These are phyloP conservation scores for Meripilus lineatus DNA, from an alignment of 1,284 basidiomycete species.

Conservation along the genomic window DNA sequence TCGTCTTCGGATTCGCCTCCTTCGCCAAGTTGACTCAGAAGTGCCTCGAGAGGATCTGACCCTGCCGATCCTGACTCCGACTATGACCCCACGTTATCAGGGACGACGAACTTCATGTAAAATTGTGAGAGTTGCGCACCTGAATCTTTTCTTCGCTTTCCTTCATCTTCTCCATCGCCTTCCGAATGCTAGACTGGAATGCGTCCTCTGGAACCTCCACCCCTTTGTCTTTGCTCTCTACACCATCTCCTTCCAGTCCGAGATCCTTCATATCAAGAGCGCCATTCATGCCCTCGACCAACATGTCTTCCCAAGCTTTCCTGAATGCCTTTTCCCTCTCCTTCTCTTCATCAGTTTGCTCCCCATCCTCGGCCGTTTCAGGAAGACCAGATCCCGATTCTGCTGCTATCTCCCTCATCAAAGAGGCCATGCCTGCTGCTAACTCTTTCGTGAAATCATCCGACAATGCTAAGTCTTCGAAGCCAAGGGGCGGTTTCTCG, in stretches of 20 bases:
- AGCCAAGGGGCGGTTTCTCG: slow-evolving; percentile 22
- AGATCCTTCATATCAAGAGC: slow-evolving; percentile 32
- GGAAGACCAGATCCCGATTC: slow-evolving; percentile 26
- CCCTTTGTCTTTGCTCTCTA: slow-evolving; percentile 21
- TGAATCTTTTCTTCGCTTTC: slow-evolving; percentile 62
- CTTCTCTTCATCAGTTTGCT: slow-evolving; percentile 35
- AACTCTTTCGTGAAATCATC: slow-evolving; percentile 69
- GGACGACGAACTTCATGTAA: background rate
- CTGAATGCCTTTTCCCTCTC: slow-evolving; percentile 45
- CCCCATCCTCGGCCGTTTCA: slow-evolving; percentile 33
- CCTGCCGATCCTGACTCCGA: slow-evolving; percentile 29
- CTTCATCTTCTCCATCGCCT: slow-evolving; percentile 79
- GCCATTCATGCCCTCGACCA: slow-evolving; percentile 65
- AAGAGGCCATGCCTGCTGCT: slow-evolving; percentile 78
- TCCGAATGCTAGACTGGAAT: slow-evolving; percentile 76
- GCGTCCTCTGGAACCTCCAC: slow-evolving; percentile 26
- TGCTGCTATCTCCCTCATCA: slow-evolving; percentile 66
- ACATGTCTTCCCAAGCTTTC: slow-evolving; percentile 73
- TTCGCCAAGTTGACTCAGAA: slow-evolving; percentile 43
- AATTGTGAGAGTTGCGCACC: too few relatives aligned
- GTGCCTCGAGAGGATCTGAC: slow-evolving; percentile 40
- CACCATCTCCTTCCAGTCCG: slow-evolving; percentile 15
- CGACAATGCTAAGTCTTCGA: slow-evolving; percentile 32
- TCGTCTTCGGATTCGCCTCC: slow-evolving; percentile 52
- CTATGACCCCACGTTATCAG: too few relatives aligned